Conservation (phyloP, 1,284 basidiomycete species). For the Trametes polyzona region DNA sequence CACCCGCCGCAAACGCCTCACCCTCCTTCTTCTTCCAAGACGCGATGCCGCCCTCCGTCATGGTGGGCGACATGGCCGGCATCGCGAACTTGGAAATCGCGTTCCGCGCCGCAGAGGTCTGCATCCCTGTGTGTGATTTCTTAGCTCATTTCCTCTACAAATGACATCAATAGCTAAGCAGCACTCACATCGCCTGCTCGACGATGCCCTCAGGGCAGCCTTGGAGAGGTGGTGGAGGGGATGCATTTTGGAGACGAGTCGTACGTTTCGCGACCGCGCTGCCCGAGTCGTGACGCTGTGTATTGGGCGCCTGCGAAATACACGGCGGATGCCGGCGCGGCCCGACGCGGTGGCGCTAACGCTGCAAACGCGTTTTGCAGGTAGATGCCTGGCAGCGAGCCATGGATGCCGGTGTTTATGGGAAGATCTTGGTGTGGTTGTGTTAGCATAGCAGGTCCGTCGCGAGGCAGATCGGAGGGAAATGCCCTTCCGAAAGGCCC, state of each 20-base stretch:
- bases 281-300: slow-evolving; percentile 2
- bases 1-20: slow-evolving; percentile 82
- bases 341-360: too few species aligned
- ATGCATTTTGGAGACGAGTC: slow-evolving; percentile 24
- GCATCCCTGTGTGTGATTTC: slow-evolving; percentile 52
- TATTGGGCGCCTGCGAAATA: slow-evolving; percentile 7
- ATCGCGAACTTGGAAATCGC: slow-evolving; percentile 78
- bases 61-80: slow-evolving; percentile 99
- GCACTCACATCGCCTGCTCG: slow-evolving; percentile 27
- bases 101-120: slow-evolving; percentile 54
- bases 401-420: too few species aligned
- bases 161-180: too few species aligned
- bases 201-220: slow-evolving; percentile 19
- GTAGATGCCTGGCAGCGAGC: too few species aligned
- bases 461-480: too few species aligned
- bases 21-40: slow-evolving; percentile 94
- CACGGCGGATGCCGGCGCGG: slow-evolving; percentile 13
- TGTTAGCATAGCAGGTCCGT: too few species aligned
- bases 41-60: slow-evolving; percentile 96
- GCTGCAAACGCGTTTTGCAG: too few species aligned
- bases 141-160: neutral
- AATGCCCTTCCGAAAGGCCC: too few species aligned
- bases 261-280: slow-evolving; percentile 15
- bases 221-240: slow-evolving; percentile 27
- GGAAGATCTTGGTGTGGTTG: too few species aligned